These are phyloP conservation scores for Pyrenophora tritici-repentis DNA, from an alignment of 2,329 filamentous ascomycete species.

Conservation along the genomic window DNA sequence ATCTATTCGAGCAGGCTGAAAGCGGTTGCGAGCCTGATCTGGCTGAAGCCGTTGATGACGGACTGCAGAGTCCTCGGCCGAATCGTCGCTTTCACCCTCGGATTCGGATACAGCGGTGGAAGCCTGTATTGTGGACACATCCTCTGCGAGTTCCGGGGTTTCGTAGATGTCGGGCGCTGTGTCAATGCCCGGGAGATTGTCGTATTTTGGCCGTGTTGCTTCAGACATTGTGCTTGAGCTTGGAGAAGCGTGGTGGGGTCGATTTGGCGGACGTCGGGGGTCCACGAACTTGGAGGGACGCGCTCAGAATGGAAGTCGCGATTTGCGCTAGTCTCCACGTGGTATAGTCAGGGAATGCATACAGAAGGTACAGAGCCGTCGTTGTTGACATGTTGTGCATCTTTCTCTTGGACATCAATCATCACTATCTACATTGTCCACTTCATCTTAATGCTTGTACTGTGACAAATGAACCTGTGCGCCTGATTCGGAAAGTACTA, in stretches of 20 bases:
- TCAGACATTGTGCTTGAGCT: constrained; percentile 33
- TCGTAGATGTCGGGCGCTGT: constrained; percentile 95
- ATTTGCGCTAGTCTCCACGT: constrained; percentile 12
- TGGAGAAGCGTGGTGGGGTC: constrained; percentile 5
- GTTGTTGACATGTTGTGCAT: not conserved
- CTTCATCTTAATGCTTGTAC: not conserved
- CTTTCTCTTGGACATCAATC: not conserved
- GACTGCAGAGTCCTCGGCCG: constrained; percentile 56
- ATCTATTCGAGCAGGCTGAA: constrained; percentile 76
- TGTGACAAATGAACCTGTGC: not conserved
- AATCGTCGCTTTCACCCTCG: constrained; percentile 62
- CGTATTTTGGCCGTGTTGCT: constrained; percentile 42
- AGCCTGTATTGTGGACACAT: constrained; percentile 77
- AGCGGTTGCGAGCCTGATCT: constrained; percentile 78
- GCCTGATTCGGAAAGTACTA: not conserved
- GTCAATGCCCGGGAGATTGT: constrained; percentile 65
- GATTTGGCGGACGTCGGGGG: constrained; percentile 12
- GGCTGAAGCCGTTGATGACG: constrained; percentile 77
- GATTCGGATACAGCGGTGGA: constrained; percentile 47
- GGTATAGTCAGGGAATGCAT: constrained; percentile 1
- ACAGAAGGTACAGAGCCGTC: not conserved
- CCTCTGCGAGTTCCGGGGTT: constrained; percentile 89
- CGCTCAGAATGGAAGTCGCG: constrained; percentile 28
- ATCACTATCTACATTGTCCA: not conserved
- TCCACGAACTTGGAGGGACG: constrained; percentile 18